phyloP scores from a whole-genome alignment of 768 basidiomycete genomes.

The Tricholoma saponaceum region DNA sequence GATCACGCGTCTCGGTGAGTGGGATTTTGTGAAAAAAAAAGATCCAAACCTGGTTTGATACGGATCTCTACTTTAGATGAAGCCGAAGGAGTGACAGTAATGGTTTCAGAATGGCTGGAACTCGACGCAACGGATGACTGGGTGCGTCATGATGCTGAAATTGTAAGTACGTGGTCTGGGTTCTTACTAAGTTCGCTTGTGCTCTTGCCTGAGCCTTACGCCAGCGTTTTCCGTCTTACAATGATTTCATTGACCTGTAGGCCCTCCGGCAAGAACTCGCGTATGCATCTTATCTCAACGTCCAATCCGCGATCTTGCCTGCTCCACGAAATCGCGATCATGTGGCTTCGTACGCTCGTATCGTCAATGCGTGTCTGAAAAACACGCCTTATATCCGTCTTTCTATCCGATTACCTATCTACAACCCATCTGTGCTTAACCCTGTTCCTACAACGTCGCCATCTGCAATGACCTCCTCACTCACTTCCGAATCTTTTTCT shows the following conservation, averaged over 20 bases:
- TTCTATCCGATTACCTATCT: conserved; percentile 80
- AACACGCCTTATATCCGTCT: conserved; percentile 70
- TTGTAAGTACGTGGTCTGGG: conserved; percentile 61
- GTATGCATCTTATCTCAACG: conserved; percentile 89
- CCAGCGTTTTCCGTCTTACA: not conserved
- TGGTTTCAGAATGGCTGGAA: conserved; percentile 94
- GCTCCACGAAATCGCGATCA: conserved; percentile 80
- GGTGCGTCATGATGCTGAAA: conserved; percentile 93
- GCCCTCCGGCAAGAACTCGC: conserved; percentile 91
- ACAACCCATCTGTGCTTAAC: conserved; percentile 64
- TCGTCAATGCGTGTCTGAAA: conserved; percentile 74
- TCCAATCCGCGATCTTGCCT: conserved; percentile 83
- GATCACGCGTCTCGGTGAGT: conserved; percentile 80
- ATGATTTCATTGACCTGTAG: conserved; percentile 32
- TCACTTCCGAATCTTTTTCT: conserved; percentile 1
- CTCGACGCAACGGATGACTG: conserved; percentile 91
- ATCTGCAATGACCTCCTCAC: conserved; percentile 13
- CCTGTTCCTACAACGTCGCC: conserved; percentile 23
- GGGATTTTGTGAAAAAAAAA: not conserved
- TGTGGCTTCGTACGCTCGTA: conserved; percentile 90
- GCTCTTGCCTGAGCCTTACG: not conserved
- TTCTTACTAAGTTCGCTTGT: conserved; percentile 3
- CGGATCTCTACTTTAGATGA: conserved; percentile 48
- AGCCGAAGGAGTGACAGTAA: conserved; percentile 63
- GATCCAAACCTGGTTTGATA: not conserved